These are phyloP conservation scores for Lipomyces chichibuensis DNA, from an alignment of 805 yeast species.

Conservation along the genomic window DNA sequence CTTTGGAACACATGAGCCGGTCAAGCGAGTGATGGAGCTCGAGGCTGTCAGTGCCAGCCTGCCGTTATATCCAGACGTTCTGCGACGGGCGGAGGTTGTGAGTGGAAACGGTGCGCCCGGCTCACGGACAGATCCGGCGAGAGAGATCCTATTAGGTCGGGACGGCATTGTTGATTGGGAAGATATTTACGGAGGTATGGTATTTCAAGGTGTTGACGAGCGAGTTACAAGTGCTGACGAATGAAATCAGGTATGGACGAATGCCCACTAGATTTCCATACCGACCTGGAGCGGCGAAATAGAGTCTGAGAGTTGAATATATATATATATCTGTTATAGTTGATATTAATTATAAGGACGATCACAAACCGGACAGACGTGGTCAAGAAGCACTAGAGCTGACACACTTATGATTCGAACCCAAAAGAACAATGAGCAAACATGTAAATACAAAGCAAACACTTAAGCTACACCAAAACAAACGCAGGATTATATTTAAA, in stretches of 20 bases:
- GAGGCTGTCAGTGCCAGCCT: conserved; percentile 48
- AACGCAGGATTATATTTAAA: neutral
- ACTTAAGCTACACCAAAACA: neutral
- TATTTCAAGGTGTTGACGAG: neutral
- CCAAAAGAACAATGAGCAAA: neutral
- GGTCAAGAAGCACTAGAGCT: neutral
- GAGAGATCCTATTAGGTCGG: conserved; percentile 75
- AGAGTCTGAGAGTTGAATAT: neutral
- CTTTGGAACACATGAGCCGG: conserved; percentile 93
- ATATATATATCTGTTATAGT: too few relatives aligned
- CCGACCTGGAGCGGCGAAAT: conserved; percentile 29
- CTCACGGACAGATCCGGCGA: conserved; percentile 62
- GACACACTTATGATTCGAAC: neutral
- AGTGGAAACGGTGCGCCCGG: conserved; percentile 46
- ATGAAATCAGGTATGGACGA: conserved; percentile 25
- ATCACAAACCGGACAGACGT: neutral
- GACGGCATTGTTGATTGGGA: conserved; percentile 90
- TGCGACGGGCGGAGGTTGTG: conserved; percentile 43
- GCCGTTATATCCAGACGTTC: conserved; percentile 32
- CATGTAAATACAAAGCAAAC: conserved; percentile 1
- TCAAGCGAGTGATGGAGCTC: conserved; percentile 87
- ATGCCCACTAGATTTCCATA: conserved; percentile 27
- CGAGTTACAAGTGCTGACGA: neutral
- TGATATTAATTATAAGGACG: neutral
- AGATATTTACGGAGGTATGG: conserved; percentile 58